phyloP scores from a whole-genome alignment of 2,329 filamentous ascomycete species.

The Teratosphaeria destructans region DNA sequence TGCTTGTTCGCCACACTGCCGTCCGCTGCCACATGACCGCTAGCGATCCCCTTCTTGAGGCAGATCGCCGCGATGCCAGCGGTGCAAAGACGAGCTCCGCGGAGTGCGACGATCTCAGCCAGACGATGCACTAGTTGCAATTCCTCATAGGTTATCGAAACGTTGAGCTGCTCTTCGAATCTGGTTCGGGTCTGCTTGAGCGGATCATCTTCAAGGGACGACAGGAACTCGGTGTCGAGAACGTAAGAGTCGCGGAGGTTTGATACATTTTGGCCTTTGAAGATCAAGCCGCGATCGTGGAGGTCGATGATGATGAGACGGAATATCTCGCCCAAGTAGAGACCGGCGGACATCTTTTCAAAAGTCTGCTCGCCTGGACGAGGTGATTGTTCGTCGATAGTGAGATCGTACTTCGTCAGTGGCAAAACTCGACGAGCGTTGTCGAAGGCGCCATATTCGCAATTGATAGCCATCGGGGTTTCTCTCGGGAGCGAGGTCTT shows the following conservation, averaged over 20 bases:
- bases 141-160: constrained; percentile 18
- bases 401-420: constrained; percentile 73
- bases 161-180: constrained; percentile 16
- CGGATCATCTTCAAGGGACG: constrained; percentile 63
- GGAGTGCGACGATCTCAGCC: constrained; percentile 24
- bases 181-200: constrained; percentile 14
- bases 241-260: constrained; percentile 72
- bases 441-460: constrained; percentile 95
- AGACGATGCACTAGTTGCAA: constrained; percentile 20
- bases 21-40: constrained; percentile 30
- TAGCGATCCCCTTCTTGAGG: constrained; percentile 20
- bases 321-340: constrained; percentile 93
- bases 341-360: constrained; percentile 94
- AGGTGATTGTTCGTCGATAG: constrained; percentile 83
- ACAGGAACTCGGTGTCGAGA: constrained; percentile 83
- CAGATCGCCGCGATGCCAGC: constrained; percentile 31
- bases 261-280: constrained; percentile 66
- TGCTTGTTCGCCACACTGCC: constrained; percentile 32
- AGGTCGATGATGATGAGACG: constrained; percentile 77
- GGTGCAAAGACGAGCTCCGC: constrained; percentile 28
- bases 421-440: constrained; percentile 87
- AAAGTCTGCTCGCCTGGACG: constrained; percentile 90
- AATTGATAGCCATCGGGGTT: constrained; percentile 90
- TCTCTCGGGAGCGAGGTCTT: constrained; percentile 66
- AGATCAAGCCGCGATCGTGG: constrained; percentile 66